Evolutionary conservation across 2,329 filamentous ascomycete genomes (phyloP).

Genomic region (Penicillium sp.): DNA sequence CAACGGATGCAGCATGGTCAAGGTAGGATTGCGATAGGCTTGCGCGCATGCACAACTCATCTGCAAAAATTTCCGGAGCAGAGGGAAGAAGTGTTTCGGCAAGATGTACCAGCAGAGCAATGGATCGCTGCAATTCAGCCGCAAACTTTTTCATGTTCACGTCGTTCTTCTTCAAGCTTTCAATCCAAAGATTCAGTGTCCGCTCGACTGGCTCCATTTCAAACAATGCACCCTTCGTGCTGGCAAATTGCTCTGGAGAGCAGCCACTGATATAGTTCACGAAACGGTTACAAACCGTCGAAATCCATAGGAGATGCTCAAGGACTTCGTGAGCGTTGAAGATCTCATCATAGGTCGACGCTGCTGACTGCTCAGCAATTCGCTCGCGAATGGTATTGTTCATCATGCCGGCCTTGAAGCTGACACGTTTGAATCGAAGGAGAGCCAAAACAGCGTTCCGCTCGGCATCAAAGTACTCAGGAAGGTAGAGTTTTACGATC

Average conservation of each 20-base stretch:
- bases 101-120: conserved; percentile 83
- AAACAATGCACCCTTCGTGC: conserved; percentile 74
- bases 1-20: conserved; percentile 69
- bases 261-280: conserved; percentile 76
- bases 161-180: conserved; percentile 77
- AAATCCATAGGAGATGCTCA: conserved; percentile 82
- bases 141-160: conserved; percentile 81
- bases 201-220: conserved; percentile 91
- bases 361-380: conserved; percentile 64
- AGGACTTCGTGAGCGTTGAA: conserved; percentile 78
- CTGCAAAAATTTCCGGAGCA: conserved; percentile 70
- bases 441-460: conserved; percentile 84
- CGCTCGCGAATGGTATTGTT: conserved; percentile 76
- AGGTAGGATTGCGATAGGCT: conserved; percentile 75
- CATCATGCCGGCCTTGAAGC: conserved; percentile 81
- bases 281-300: conserved; percentile 79
- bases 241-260: conserved; percentile 72
- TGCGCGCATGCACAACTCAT: conserved; percentile 75
- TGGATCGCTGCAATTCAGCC: conserved; percentile 75
- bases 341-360: conserved; percentile 70
- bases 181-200: conserved; percentile 83
- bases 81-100: conserved; percentile 74
- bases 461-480: conserved; percentile 77
- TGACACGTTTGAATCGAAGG: conserved; percentile 80
- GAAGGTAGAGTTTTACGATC: conserved; percentile 85